Evolutionary conservation across 2,329 filamentous ascomycete species (phyloP).

Genomic region (Phialophora chinensis): DNA sequence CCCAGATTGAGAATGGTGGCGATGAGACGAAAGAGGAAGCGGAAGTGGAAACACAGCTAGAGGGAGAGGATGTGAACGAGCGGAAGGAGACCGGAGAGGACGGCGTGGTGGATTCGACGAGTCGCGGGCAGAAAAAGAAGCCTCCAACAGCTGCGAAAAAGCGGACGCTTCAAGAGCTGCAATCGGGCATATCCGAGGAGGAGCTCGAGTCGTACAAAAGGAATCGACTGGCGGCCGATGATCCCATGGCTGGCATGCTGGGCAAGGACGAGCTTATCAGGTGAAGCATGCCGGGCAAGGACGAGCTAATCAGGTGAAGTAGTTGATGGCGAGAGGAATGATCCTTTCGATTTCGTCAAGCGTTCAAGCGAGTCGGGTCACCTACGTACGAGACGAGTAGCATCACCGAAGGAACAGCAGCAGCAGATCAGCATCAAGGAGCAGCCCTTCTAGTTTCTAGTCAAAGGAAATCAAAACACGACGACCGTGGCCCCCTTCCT

Average conservation of each 20-base stretch:
- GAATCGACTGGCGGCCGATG: conserved; percentile 72
- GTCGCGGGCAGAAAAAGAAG: conserved; percentile 25
- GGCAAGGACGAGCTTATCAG: conserved; percentile 33
- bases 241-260: conserved; percentile 78
- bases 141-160: conserved; percentile 61
- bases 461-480: neutral
- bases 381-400: no score
- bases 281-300: conserved; percentile 41
- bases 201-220: conserved; percentile 85
- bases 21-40: conserved; percentile 34
- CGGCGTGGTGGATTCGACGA: conserved; percentile 20
- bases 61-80: conserved; percentile 12
- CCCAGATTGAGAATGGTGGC: conserved; percentile 35
- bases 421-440: neutral
- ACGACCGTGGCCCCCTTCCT: neutral
- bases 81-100: conserved; percentile 40
- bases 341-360: neutral
- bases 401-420: neutral
- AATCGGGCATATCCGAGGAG: conserved; percentile 76
- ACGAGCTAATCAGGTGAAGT: conserved; percentile 30
- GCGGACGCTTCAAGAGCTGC: conserved; percentile 78
- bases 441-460: neutral
- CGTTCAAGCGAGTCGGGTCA: conserved; percentile 9
- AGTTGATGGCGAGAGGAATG: neutral
- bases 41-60: conserved; percentile 11